These are phyloP conservation scores for Butyriboletus regius DNA, from an alignment of 1,284 basidiomycete species.

Conservation along the genomic window DNA sequence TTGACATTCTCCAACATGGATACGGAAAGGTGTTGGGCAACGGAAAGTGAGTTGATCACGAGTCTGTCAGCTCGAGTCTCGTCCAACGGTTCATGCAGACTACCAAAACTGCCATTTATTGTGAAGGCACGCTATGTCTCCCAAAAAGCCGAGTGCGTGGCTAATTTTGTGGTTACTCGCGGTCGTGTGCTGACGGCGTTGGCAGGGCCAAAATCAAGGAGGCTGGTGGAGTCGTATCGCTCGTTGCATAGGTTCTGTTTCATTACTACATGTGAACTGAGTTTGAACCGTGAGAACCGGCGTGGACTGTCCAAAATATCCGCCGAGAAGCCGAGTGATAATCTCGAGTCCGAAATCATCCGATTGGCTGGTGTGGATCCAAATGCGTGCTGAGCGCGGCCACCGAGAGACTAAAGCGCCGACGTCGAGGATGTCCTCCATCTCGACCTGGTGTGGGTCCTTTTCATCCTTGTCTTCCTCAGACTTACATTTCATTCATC, in stretches of 20 bases:
- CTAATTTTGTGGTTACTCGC: background rate
- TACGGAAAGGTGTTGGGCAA: conserved; percentile 91
- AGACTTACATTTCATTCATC: background rate
- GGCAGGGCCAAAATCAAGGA: conserved; percentile 77
- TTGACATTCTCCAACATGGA: conserved; percentile 78
- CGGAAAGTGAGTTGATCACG: conserved; percentile 54
- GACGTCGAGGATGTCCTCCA: conserved; percentile 26
- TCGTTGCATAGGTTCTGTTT: conserved; percentile 66
- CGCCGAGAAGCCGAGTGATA: conserved; percentile 9
- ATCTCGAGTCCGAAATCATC: conserved; percentile 3
- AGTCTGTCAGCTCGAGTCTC: background rate
- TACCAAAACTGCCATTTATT: conserved; percentile 82
- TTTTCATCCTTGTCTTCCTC: background rate
- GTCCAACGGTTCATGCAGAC: conserved; percentile 34
- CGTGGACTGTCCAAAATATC: background rate
- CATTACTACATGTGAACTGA: background rate
- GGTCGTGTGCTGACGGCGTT: conserved; percentile 5
- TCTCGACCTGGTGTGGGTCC: conserved; percentile 34
- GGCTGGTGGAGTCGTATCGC: conserved; percentile 86
- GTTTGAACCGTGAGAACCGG: too few relatives aligned
- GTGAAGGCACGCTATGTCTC: conserved; percentile 95
- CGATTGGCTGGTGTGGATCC: conserved; percentile 9
- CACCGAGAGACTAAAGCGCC: background rate
- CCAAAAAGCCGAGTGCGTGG: conserved; percentile 74
- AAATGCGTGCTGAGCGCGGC: background rate